These are phyloP conservation scores for Lasiosphaeris hirsuta DNA, from an alignment of 495 filamentous ascomycete species.

Conservation along the genomic window DNA sequence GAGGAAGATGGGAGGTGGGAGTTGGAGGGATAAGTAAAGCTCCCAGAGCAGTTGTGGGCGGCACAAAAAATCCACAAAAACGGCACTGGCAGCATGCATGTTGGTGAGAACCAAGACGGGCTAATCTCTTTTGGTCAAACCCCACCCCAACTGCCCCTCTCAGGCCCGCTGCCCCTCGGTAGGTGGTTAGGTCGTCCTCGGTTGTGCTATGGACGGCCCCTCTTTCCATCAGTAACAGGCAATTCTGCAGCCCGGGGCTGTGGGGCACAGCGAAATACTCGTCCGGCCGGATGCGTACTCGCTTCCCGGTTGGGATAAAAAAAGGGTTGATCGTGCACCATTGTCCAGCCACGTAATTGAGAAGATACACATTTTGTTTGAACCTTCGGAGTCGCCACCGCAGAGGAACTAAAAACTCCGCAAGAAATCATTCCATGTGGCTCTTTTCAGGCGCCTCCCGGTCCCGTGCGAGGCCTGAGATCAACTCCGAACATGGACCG, in stretches of 20 bases:
- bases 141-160: constrained; percentile 9
- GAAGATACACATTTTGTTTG: too few relatives aligned
- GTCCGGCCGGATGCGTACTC: too few relatives aligned
- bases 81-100: neutral
- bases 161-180: neutral
- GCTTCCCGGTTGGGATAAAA: too few relatives aligned
- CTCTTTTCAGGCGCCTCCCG: neutral
- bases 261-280: too few relatives aligned
- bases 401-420: too few relatives aligned
- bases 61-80: constrained; percentile 1
- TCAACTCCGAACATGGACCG: constrained; percentile 5
- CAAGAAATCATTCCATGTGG: neutral
- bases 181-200: neutral
- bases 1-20: neutral
- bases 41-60: constrained; percentile 1
- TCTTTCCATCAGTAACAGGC: too few relatives aligned
- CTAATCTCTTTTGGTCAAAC: constrained; percentile 8
- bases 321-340: too few relatives aligned
- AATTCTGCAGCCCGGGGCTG: too few relatives aligned
- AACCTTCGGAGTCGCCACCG: too few relatives aligned
- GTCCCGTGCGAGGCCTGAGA: neutral
- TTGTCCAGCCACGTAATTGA: too few relatives aligned
- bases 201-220: too few relatives aligned
- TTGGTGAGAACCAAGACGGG: neutral
- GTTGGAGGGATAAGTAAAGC: constrained; percentile 1